Evolutionary conservation across 2,329 filamentous ascomycete genomes (phyloP), one percentile per base, ranked within the genome.

Genomic region (Myriosclerotinia scirpicola): DNA sequence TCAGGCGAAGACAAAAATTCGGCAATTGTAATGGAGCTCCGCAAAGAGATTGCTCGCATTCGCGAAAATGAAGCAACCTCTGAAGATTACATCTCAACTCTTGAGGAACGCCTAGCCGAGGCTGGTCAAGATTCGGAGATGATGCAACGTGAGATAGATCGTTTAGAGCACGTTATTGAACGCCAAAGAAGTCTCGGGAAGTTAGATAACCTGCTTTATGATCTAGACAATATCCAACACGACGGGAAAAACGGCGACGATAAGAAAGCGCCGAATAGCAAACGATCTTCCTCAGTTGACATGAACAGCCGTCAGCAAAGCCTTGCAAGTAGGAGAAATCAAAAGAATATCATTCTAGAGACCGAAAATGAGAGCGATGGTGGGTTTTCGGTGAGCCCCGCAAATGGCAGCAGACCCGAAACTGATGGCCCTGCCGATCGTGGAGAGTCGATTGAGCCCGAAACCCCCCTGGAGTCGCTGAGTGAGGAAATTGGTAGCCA

Each of bases 71-170:
- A 99, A 80, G 86, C 89, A 4, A 90, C 90, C 50, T 93, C 89
- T 72, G 95, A 99, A 77, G 95, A 98, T 71, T 99, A 99, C 77
- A 98, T 99, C 64, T 96, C 94, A 0, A 98, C 93, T 0, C 82
- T 99, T 14, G 95, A 99, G 77, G 95, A 98, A 79, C 90, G 94
- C 30, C 85, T 99, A 11, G 95, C 95, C 0, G 95, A 99, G 78
- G 90, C 94, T 2, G 95, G 99, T 74, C 94, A 98, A 77, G 95
- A 99, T 76, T 88, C 92, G 70, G 95, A 98, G 77, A 81, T 97
- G 68, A 97, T 99, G 94, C 93, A 97, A 77, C 91, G 94, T 46
- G 95, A 99, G 75, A 91, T 99, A 70, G 92, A 97, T 74, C 88
- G 94, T 44, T 83, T 99, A 15, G 95, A 98, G 78, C 92, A 97